phyloP scores from a whole-genome alignment of 768 basidiomycete species.

The Leccinum incarnatum region DNA sequence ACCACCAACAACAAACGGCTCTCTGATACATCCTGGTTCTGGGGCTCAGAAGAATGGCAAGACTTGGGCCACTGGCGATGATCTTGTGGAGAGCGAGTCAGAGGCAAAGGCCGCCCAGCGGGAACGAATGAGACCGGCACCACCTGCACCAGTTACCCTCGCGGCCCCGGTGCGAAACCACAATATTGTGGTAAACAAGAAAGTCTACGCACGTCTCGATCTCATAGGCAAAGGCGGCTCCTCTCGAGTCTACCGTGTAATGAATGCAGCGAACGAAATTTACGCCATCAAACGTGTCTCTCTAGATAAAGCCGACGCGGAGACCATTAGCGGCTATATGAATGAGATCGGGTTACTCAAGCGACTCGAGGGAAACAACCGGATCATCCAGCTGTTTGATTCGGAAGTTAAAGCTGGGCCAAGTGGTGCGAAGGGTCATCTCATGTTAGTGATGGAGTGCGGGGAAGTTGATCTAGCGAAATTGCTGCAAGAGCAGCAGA shows the following conservation, averaged over 20 bases:
- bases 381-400: slow-evolving; percentile 90
- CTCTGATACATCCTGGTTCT: slow-evolving; percentile 16
- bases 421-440: slow-evolving; percentile 66
- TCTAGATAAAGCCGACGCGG: slow-evolving; percentile 83
- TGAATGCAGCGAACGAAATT: slow-evolving; percentile 72
- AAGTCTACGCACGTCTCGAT: slow-evolving; percentile 79
- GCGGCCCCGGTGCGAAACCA: slow-evolving; percentile 37
- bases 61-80: slow-evolving; percentile 49
- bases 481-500: slow-evolving; percentile 79
- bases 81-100: slow-evolving; percentile 37
- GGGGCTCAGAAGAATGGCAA: slow-evolving; percentile 32
- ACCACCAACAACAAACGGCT: slow-evolving; percentile 42
- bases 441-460: slow-evolving; percentile 94
- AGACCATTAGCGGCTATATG: slow-evolving; percentile 90
- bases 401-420: slow-evolving; percentile 73
- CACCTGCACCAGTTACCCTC: slow-evolving; percentile 26
- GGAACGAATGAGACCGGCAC: slow-evolving; percentile 32
- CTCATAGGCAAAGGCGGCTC: slow-evolving; percentile 92
- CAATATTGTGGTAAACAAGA: slow-evolving; percentile 58
- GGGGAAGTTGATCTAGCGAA: slow-evolving; percentile 91
- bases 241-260: slow-evolving; percentile 92
- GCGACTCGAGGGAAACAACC: slow-evolving; percentile 88
- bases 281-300: slow-evolving; percentile 92
- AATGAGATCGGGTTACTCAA: slow-evolving; percentile 94
- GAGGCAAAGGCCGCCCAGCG: slow-evolving; percentile 27